Conservation (phyloP, 2,329 filamentous ascomycete species). For the Paecilomyces sp. region DNA sequence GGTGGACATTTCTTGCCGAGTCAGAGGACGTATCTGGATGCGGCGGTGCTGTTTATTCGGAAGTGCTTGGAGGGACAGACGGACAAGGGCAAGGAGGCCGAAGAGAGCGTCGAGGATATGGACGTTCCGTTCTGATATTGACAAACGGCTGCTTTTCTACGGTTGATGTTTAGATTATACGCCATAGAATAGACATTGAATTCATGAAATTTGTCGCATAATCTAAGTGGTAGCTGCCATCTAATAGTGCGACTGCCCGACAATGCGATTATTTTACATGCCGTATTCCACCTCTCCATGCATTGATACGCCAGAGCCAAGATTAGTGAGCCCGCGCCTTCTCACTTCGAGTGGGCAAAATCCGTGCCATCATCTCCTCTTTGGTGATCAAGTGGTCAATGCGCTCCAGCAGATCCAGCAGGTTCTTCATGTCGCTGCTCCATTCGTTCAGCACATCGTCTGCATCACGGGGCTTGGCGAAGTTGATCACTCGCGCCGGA, state of each 20-base stretch:
- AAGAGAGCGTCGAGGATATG: constrained; percentile 60
- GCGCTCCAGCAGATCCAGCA: constrained; percentile 75
- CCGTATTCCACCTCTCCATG: constrained; percentile 2
- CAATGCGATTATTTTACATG: constrained; percentile 24
- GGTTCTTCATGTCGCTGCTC: constrained; percentile 95
- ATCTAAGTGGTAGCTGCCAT: background rate
- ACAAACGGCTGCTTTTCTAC: background rate
- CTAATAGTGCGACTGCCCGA: constrained; percentile 11
- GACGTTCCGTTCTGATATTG: constrained; percentile 52
- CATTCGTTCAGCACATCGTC: constrained; percentile 98
- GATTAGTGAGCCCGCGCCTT: constrained; percentile 30
- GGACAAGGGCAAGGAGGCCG: constrained; percentile 32
- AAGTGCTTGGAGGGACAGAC: constrained; percentile 37
- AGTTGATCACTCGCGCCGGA: constrained; percentile 84
- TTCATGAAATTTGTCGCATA: background rate
- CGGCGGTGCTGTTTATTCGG: constrained; percentile 64
- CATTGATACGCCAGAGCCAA: background rate
- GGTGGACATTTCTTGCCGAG: constrained; percentile 88
- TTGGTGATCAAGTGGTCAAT: constrained; percentile 99
- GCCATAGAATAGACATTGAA: background rate
- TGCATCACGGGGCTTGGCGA: constrained; percentile 88
- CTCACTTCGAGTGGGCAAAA: constrained; percentile 56
- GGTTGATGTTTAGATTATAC: background rate
- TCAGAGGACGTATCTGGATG: constrained; percentile 71
- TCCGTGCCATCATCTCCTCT: constrained; percentile 99